Evolutionary conservation across 1,284 basidiomycete species (phyloP), one percentile per base, ranked within the genome.

Genomic region (Rhodotorula sp.): DNA sequence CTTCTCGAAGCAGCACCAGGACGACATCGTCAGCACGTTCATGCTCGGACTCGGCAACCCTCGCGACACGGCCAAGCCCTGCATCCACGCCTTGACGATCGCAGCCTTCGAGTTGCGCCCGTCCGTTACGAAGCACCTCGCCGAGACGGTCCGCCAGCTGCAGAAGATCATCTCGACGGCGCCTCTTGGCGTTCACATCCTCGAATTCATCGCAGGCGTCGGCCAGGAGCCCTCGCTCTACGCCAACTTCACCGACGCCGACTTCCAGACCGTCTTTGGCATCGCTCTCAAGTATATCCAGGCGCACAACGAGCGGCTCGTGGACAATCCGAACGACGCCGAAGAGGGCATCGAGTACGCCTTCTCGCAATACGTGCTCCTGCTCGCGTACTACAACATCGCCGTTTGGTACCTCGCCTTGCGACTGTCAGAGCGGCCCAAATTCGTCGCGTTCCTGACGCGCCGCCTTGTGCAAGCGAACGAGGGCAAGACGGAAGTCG

Each of bases 331-430:
- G 4, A 83, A 85, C 8, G 85, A 86, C 7, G 84, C 85, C 10
- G 60, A 80, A 80, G 69, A 75, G 37, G 79, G 73, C 11, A 63
- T 76, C 34, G 90, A 89, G 2, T 95, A 91, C 86, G 92, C 94
- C 5, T 85, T 98, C 56, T 92, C 92, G 10, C 94, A 99, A 80
- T 94, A 98, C 78, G 92, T 99, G 20, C 89, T 95, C 65, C 87
- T 93, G 77, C 86, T 98, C 76, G 94, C 94, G 0, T 98, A 94
- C 82, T 92, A 90, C 79, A 88, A 90, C 71, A 90, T 99, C 70
- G 95, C 96, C 77, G 85, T 90, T 47, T 99, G 96, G 96, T 99
- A 97, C 83, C 85, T 97, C 64, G 89, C 92, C 1, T 82, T 99
- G 70, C 89, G 89, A 76, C 84, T 96, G n/a, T 84, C 87, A 0